phyloP scores from a whole-genome alignment of 75 land plant species.

The Cryptomeria japonica region DNA sequence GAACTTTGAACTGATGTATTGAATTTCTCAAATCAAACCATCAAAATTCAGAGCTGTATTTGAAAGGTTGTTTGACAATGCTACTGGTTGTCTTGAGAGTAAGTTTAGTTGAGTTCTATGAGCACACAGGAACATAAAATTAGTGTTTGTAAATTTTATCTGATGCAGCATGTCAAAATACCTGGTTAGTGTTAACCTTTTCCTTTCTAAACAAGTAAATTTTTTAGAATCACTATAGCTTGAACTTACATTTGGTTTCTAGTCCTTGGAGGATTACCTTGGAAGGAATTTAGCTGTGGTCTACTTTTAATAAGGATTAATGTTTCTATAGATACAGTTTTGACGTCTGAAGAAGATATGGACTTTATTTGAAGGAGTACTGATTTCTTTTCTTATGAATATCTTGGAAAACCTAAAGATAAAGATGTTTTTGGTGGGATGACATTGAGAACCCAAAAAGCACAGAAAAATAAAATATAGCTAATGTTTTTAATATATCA shows the following conservation, averaged over 20 bases:
- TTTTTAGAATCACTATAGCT: not conserved
- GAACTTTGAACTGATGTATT: not conserved
- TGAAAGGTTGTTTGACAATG: not conserved
- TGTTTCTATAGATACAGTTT: no score
- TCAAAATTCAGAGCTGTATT: not conserved
- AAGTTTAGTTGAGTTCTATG: not conserved
- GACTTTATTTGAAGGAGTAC: no score
- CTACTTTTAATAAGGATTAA: not conserved
- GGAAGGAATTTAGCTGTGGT: not conserved
- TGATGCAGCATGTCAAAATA: not conserved
- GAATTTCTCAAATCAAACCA: not conserved
- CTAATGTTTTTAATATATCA: no score
- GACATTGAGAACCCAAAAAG: no score
- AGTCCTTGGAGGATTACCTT: not conserved
- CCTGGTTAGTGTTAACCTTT: not conserved
- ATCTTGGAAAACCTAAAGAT: no score
- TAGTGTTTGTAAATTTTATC: not conserved
- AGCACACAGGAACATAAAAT: not conserved
- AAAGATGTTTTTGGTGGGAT: no score
- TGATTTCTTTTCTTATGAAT: no score
- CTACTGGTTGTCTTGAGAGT: not conserved
- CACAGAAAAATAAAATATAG: no score
- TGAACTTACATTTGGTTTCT: not conserved
- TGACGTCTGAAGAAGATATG: no score
- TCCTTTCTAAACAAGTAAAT: no score